phyloP scores from a whole-genome alignment of 108 stramenopile genomes.

The Stephanodiscus minutulus region DNA sequence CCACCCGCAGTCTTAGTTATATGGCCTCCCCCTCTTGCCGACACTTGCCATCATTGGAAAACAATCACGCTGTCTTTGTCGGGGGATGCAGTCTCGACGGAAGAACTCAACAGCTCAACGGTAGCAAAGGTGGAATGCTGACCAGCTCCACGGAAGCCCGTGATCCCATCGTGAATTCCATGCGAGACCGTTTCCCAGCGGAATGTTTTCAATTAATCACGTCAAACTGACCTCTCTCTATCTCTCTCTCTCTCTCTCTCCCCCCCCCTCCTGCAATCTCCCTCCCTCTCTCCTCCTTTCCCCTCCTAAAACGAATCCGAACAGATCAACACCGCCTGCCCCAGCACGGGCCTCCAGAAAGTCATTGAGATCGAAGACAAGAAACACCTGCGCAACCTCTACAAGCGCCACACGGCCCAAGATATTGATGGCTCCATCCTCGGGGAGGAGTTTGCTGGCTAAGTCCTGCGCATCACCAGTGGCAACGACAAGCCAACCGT shows the following conservation, averaged over 20 bases:
- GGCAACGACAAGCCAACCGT: slow-evolving; percentile 99
- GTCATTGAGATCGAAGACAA: slow-evolving; percentile 99
- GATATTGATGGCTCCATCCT: slow-evolving; percentile 95
- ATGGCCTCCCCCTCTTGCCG: too few species aligned
- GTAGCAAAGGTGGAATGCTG: neutral
- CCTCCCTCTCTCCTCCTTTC: neutral
- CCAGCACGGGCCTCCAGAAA: slow-evolving; percentile 96
- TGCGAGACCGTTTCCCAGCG: neutral
- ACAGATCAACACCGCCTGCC: slow-evolving; percentile 69
- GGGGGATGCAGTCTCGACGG: neutral
- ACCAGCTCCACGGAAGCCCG: neutral
- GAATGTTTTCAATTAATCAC: neutral
- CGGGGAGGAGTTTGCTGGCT: slow-evolving; percentile 99
- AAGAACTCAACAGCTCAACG: too few species aligned
- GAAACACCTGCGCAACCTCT: slow-evolving; percentile 96
- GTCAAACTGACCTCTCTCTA: neutral
- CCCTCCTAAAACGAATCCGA: neutral
- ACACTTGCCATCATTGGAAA: neutral
- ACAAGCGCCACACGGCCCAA: slow-evolving; percentile 98
- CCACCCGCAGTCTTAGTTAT: too few species aligned
- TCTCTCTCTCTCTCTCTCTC: neutral
- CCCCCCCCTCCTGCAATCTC: too few species aligned
- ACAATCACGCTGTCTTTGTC: too few species aligned
- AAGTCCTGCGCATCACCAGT: slow-evolving; percentile 97
- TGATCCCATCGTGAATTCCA: neutral